Base-by-base conservation (phyloP, 768 basidiomycete species). In the Lactarius deliciosus region DNA sequence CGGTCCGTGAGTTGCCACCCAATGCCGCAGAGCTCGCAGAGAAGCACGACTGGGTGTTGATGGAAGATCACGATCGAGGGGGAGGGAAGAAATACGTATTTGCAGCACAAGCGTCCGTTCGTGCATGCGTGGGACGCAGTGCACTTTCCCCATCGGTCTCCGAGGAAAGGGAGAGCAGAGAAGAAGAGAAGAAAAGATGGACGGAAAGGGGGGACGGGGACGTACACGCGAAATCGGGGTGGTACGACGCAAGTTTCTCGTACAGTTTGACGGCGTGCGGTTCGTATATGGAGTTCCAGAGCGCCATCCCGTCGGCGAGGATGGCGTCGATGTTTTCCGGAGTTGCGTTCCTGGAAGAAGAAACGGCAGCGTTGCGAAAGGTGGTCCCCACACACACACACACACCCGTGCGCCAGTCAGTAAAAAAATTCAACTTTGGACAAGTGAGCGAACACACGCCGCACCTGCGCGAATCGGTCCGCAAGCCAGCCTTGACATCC, bases 211-310 rank as follows among this genome's bases (percentile, higher is more conserved):
- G 57, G 47, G 57, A 11, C n/a, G 45, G 67, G 75, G 73, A 86
- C 91, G 80, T 77, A 94, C 92, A 82, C 77, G 94, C 93, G 80
- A 96, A 92, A 82, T 96, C 94, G 68, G 94, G 94, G 77, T 96
- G 94, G 80, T 93, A 92, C 64, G 85, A 83, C 75, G 83, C 88
- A 69, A 96, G 83, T 80, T 94, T 96, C 80, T 86, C 80, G 78
- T 92, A 85, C 74, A 96, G 86, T 79, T 96, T 96, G 80, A 86
- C 86, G 74, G 87, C 89, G 80, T 94, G 91, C 75, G 94, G 94
- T 76, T 86, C 80, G 77, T 96, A 96, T 77, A 96, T 94, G 62
- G 87, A 85, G 76, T 89, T 81, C 92, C 94, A 96, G 69, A 96
- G 81, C 58, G 77, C 80, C 74, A 77, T 83, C 55, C 92, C 92